Evolutionary conservation across 352 stramenopile species (phyloP), one percentile per base, ranked within the genome.

Genomic region (Phytophthora litchii): DNA sequence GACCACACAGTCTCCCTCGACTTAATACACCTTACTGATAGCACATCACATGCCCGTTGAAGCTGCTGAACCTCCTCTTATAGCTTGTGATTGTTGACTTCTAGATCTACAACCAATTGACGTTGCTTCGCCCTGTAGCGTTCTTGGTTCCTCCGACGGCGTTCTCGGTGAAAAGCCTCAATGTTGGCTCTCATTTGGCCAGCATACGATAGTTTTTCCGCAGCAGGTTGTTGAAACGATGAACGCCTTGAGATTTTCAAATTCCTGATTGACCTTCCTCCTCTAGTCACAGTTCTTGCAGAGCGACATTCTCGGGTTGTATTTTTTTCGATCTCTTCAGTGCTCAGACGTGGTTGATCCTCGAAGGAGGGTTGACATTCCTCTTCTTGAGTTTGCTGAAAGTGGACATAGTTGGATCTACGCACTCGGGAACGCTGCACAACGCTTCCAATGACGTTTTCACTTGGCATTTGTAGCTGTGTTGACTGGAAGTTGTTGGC

Each of bases 1-100:
- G 37, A 46, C 25, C 23, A 48, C 16, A 46, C 38, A 3, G 46
- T 54, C 8, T 54, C 34, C 12, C 10, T 57, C 19, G 48, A 9
- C 40, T 13, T 13, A 34, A 13, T 34, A 12, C 29, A 11, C 3
- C 7, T 9, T 9, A 12, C 29, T 12, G 10, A 32, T 10, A 46
- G 40, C 8, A 27, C 31, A 27, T 46, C 19, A 13, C 20, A 19
- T 46, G 10, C n/a, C 5, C 40, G 19, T 10, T 46, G 10, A 3
- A 46, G 40, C 1, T 17, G 17, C 1, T 27, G 17, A 29, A 46
- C 3, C 40, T 46, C 40, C 4, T 46, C 20, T n/a, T 29, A 10
- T 27, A 46, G 20, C 12, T 29, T 3, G 1, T 32, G 20, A 16
- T 46, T 46, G 20, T 14, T 8, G 3, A 17, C 9, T 27, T 46